These are phyloP conservation scores for Colletotrichum orbiculare DNA, from an alignment of 2,329 filamentous ascomycete species.

Conservation along the genomic window DNA sequence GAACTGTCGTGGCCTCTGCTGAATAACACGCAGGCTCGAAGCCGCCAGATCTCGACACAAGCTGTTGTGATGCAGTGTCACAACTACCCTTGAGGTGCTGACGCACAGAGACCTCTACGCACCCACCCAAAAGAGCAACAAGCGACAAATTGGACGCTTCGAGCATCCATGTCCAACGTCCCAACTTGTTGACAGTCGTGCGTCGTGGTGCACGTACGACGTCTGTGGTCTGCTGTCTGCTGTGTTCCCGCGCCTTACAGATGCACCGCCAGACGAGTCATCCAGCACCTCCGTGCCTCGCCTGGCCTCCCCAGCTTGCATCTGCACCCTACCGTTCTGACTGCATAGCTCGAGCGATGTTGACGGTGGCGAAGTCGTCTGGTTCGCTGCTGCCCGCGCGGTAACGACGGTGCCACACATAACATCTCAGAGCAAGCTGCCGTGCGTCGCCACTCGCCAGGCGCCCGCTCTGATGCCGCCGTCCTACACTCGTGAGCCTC, in stretches of 20 bases:
- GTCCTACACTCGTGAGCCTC: constrained; percentile 27
- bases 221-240: background rate
- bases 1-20: constrained; percentile 12
- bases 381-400: constrained; percentile 12
- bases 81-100: background rate
- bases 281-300: constrained; percentile 4
- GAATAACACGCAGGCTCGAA: constrained; percentile 17
- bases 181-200: constrained; percentile 6
- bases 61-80: constrained; percentile 11
- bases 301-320: constrained; percentile 20
- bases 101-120: too few species aligned
- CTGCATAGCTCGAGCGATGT: constrained; percentile 6
- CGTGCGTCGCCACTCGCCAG: constrained; percentile 3
- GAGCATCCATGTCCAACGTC: too few species aligned
- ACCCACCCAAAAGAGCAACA: too few species aligned
- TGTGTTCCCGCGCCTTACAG: too few species aligned
- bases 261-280: background rate
- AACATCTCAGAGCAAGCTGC: background rate
- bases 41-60: constrained; percentile 14
- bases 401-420: constrained; percentile 1
- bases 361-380: constrained; percentile 21
- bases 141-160: too few species aligned
- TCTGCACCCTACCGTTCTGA: constrained; percentile 18
- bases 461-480: constrained; percentile 32
- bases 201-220: too few species aligned